Percentiles rank a stretch among this genome's conserved stretches.
Evolutionary conservation across 331 rosid genomes (phyloP).

Genomic region (Malus hybrid): DNA sequence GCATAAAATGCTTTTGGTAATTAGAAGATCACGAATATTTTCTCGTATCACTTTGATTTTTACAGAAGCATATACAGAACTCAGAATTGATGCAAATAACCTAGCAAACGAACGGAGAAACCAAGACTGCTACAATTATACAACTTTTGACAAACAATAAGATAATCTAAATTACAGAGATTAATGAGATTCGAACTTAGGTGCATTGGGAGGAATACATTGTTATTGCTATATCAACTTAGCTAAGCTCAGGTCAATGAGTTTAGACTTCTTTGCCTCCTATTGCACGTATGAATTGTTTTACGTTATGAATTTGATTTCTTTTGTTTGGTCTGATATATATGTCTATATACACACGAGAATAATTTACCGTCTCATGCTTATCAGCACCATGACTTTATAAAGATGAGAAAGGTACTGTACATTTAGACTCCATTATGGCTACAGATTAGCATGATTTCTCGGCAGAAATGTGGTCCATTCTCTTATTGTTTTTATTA

Average conservation of each 20-base stretch:
- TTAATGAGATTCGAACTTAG: too few relatives aligned
- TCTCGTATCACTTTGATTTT: neutral
- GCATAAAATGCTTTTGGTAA: neutral
- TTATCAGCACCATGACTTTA: conserved; percentile 15
- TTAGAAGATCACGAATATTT: too few relatives aligned
- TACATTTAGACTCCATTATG: neutral
- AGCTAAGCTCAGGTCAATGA: neutral
- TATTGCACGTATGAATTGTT: neutral
- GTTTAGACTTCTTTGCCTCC: neutral
- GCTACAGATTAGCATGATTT: conserved; percentile 6
- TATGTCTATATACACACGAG: neutral
- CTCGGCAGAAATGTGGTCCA: neutral
- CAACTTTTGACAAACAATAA: too few relatives aligned
- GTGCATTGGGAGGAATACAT: neutral
- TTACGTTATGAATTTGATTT: neutral
- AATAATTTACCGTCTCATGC: neutral
- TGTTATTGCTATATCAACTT: neutral
- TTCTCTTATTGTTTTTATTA: neutral
- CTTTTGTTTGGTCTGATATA: too few relatives aligned
- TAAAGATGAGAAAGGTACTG: neutral
- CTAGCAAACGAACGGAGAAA: neutral
- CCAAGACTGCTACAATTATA: neutral
- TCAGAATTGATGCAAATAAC: neutral
- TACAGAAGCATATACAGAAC: neutral
- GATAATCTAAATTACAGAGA: too few relatives aligned